phyloP scores from a whole-genome alignment of 2,329 filamentous ascomycete genomes.

The Diaporthe amygdali region DNA sequence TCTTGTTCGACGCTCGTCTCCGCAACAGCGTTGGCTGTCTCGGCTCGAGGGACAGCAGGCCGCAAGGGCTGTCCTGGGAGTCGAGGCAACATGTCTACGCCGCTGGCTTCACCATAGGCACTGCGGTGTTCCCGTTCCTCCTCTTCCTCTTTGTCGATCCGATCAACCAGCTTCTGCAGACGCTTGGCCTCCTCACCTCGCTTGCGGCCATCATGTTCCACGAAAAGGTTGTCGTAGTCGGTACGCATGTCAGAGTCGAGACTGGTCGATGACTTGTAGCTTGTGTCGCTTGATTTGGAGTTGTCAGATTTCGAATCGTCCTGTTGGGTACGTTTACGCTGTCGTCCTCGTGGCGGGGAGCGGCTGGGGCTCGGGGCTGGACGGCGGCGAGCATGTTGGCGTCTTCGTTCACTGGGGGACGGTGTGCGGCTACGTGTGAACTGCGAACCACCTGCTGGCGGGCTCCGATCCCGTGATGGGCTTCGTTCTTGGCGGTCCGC shows the following conservation, averaged over 20 bases:
- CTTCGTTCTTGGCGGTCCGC: background rate
- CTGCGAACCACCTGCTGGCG: background rate
- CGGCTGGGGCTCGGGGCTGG: background rate
- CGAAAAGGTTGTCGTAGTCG: background rate
- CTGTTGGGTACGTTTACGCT: background rate
- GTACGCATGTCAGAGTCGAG: slow-evolving; percentile 12
- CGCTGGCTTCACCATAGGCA: background rate
- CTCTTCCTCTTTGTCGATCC: background rate
- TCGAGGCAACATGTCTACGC: background rate
- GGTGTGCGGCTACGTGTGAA: background rate
- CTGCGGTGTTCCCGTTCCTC: background rate
- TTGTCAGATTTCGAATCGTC: background rate
- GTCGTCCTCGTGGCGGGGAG: background rate
- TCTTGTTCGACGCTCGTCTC: too few relatives aligned
- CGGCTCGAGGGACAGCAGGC: background rate
- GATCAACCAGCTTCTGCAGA: slow-evolving; percentile 2
- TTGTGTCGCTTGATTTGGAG: background rate
- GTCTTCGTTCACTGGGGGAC: background rate
- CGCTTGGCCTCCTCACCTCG: background rate
- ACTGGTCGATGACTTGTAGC: slow-evolving; percentile 5
- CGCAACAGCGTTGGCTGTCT: background rate
- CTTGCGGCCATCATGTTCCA: background rate
- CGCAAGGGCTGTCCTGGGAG: background rate
- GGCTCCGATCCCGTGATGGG: background rate
- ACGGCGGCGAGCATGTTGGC: background rate